Evolutionary conservation across 2,329 filamentous ascomycete genomes (phyloP).

Genomic region (Fusarium nisikadoi): DNA sequence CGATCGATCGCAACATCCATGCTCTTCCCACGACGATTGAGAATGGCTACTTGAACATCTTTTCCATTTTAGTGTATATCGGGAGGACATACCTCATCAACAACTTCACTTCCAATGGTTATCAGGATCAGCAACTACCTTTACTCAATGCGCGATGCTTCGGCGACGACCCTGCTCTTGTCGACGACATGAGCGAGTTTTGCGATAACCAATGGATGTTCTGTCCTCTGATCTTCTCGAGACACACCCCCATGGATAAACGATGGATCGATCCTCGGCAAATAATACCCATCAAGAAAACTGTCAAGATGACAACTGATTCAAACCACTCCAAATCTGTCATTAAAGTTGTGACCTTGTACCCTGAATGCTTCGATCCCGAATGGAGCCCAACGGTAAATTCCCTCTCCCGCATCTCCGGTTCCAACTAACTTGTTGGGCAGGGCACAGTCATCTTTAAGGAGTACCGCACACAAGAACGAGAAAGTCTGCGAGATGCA

Average conservation of each 20-base stretch:
- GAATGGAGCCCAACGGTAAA: neutral
- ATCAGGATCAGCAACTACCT: conserved; percentile 11
- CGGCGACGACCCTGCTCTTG: neutral
- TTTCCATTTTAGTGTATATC: conserved; percentile 29
- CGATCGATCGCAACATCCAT: neutral
- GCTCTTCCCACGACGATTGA: neutral
- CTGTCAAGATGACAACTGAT: neutral
- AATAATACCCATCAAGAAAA: conserved; percentile 18
- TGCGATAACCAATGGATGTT: conserved; percentile 21
- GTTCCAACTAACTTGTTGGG: neutral
- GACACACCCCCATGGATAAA: neutral
- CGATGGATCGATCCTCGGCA: neutral
- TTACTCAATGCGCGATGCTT: neutral
- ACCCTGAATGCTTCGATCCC: conserved; percentile 1
- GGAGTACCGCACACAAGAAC: conserved; percentile 1
- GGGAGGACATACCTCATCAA: neutral
- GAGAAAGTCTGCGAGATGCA: neutral
- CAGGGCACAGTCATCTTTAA: conserved; percentile 23
- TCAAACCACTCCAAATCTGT: neutral
- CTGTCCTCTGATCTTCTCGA: conserved; percentile 9
- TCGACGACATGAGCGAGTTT: neutral
- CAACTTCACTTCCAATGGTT: neutral
- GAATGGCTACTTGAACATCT: conserved; percentile 11
- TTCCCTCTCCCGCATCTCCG: neutral
- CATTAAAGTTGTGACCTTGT: neutral